phyloP scores from a whole-genome alignment of 192 early-diverging fungal genomes.

The Blastocladiella britannica region DNA sequence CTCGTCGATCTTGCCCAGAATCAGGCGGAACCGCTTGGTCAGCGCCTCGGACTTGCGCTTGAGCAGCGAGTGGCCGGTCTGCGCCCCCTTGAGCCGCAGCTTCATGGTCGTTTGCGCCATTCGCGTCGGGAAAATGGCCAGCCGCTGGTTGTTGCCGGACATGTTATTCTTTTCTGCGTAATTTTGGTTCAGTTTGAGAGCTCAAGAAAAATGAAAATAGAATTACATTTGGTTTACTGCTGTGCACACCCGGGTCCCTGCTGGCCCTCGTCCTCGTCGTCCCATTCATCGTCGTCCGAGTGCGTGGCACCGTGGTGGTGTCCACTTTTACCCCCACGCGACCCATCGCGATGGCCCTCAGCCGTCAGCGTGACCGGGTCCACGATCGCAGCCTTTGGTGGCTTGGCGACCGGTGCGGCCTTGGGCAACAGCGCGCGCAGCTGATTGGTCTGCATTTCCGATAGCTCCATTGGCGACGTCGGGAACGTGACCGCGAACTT shows the following conservation, averaged over 20 bases:
- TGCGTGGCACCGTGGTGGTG: not conserved
- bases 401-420: slow-evolving; percentile 6
- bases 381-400: slow-evolving; percentile 1
- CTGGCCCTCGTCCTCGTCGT: slow-evolving; percentile 4
- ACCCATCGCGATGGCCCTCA: not conserved
- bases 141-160: slow-evolving; percentile 41
- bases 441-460: slow-evolving; percentile 6
- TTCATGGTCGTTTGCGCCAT: slow-evolving; percentile 96
- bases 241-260: slow-evolving; percentile 7
- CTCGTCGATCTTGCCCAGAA: slow-evolving; percentile 93
- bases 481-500: slow-evolving; percentile 80
- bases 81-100: slow-evolving; percentile 83
- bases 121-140: slow-evolving; percentile 87
- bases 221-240: too few species aligned
- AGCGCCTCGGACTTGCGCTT: slow-evolving; percentile 97
- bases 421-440: slow-evolving; percentile 5
- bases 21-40: slow-evolving; percentile 79
- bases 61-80: slow-evolving; percentile 90
- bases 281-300: not conserved
- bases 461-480: slow-evolving; percentile 7
- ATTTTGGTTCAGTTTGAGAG: too few species aligned
- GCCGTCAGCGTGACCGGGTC: not conserved
- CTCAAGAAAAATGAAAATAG: too few species aligned
- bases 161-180: too few species aligned
- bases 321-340: not conserved